A percentile compares a stretch with the other conserved stretches of the same genome.
Conservation (phyloP, 345 rosid species). For the Cardiospermum halicacabum region DNA sequence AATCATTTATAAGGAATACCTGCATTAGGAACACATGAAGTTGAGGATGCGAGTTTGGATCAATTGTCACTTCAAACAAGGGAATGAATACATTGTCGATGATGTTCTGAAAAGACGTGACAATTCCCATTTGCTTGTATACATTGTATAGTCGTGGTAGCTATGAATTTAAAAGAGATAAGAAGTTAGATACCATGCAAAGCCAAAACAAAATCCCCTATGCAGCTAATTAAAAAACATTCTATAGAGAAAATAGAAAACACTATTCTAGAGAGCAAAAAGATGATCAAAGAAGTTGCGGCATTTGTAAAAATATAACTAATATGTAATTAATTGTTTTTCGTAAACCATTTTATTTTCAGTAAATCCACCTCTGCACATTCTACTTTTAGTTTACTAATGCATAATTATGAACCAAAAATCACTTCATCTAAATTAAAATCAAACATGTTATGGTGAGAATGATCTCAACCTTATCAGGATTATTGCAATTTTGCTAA, state of each 20-base stretch:
- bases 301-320: too few relatives aligned
- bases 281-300: neutral
- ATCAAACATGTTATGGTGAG: too few relatives aligned
- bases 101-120: slow-evolving; percentile 48
- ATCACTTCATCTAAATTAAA: too few relatives aligned
- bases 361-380: too few relatives aligned
- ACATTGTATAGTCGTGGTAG: slow-evolving; percentile 46
- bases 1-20: slow-evolving; percentile 15
- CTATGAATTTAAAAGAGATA: slow-evolving; percentile 23
- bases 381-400: too few relatives aligned
- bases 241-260: neutral
- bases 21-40: slow-evolving; percentile 40
- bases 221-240: neutral
- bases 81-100: slow-evolving; percentile 52
- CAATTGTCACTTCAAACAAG: slow-evolving; percentile 42
- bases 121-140: slow-evolving; percentile 51
- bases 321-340: too few relatives aligned
- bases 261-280: neutral
- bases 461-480: too few relatives aligned
- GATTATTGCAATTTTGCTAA: neutral
- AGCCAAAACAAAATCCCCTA: neutral
- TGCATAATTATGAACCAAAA: too few relatives aligned
- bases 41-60: slow-evolving; percentile 58
- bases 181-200: neutral
- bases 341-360: too few relatives aligned